A percentile compares a stretch with the other conserved stretches of the same genome.
Evolutionary conservation across 768 basidiomycete species (phyloP).

Genomic region (Collybiopsis luxurians): DNA sequence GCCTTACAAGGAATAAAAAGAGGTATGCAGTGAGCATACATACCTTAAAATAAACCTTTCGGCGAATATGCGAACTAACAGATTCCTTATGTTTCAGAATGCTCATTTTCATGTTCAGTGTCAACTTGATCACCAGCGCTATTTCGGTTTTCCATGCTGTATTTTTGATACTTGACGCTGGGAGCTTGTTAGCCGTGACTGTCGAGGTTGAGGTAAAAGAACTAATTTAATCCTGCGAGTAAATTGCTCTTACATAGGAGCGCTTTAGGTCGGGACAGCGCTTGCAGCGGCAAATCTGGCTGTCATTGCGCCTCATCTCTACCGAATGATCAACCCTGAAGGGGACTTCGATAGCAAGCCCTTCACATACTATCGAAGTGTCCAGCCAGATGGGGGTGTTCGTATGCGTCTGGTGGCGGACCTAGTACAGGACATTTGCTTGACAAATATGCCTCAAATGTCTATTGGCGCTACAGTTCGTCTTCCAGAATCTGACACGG

Average conservation of each 20-base stretch:
- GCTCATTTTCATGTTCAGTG: slow-evolving; percentile 1
- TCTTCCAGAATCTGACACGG: no score
- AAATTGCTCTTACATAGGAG: no score
- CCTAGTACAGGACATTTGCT: no score
- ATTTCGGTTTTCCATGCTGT: slow-evolving; percentile 1
- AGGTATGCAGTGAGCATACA: no score
- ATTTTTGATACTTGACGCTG: no score
- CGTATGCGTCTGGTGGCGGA: neutral
- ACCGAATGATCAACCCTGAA: slow-evolving; percentile 2
- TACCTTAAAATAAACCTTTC: no score
- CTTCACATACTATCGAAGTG: neutral
- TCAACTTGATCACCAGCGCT: neutral
- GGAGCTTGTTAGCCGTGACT: no score
- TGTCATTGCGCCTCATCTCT: neutral
- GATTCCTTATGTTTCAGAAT: neutral
- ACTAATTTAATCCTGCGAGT: no score
- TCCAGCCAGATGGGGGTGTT: neutral
- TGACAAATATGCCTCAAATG: no score
- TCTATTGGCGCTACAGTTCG: no score
- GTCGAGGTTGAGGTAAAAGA: no score
- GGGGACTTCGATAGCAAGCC: slow-evolving; percentile 1
- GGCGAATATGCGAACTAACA: neutral
- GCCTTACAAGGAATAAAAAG: no score
- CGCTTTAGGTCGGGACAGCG: neutral
- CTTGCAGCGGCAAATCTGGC: slow-evolving; percentile 3